phyloP scores from a whole-genome alignment of 805 yeast genomes.

The Saccharomycopsis fibuligera region DNA sequence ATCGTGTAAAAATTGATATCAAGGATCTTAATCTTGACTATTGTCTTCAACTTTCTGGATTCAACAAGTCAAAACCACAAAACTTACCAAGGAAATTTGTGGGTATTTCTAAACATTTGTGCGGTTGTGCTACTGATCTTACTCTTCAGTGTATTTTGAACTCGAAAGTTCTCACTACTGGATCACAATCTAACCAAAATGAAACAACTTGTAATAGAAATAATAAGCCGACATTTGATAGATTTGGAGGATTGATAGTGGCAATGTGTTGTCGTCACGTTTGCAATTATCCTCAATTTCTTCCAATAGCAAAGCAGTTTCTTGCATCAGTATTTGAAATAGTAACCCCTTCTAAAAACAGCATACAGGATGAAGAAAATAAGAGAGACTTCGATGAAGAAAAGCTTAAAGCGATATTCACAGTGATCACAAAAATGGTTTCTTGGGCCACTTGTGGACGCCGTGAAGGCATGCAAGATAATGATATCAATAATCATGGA shows the following conservation, averaged over 20 bases:
- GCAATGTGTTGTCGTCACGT: constrained; percentile 94
- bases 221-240: too few relatives aligned
- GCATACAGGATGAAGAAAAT: constrained; percentile 20
- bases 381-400: constrained; percentile 25
- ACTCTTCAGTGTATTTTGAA: constrained; percentile 60
- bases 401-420: constrained; percentile 31
- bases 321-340: constrained; percentile 28
- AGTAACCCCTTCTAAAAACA: too few relatives aligned
- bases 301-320: constrained; percentile 40
- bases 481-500: constrained; percentile 37
- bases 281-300: constrained; percentile 54
- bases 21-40: constrained; percentile 59
- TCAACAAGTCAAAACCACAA: constrained; percentile 7
- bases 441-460: constrained; percentile 88
- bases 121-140: constrained; percentile 92
- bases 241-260: constrained; percentile 55
- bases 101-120: constrained; percentile 79
- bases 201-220: too few relatives aligned
- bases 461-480: constrained; percentile 34
- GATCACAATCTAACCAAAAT: not conserved
- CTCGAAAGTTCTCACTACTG: constrained; percentile 23
- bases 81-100: constrained; percentile 33
- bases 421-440: constrained; percentile 52
- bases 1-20: constrained; percentile 67
- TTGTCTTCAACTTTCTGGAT: constrained; percentile 29